Base-by-base conservation (phyloP, 495 filamentous ascomycete genomes). In the Aspergillus funiculosus region DNA sequence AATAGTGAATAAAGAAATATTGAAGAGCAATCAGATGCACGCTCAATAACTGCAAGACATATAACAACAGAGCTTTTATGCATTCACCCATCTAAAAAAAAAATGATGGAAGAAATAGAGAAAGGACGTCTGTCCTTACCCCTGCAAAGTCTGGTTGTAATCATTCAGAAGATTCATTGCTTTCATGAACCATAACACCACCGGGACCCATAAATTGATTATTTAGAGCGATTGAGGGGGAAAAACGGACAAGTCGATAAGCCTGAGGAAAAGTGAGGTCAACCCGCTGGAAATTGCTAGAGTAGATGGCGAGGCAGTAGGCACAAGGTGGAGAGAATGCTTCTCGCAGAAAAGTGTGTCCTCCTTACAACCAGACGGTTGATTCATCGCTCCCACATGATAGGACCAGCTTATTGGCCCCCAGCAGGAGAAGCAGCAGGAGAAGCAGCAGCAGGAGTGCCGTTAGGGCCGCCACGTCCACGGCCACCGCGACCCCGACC, bases 181-280 rank as follows among this genome's bases (percentile, higher is more conserved):
- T 61, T 64, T 72, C 68, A 61, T 72, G 54, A 68, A 62, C 66
- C 64, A 59, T 69, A 57, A 65, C 60, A 61, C 61, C 61, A 58
- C 58, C 52, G 34, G 54, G 53, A 63, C 44, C 56, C 48, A 53
- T 56, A 22, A 52, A 46, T 31, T 50, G 27, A 52, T 39, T 46
- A 50, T 46, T 46, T n/a, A n/a, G n/a, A n/a, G n/a, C n/a, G n/a
- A n/a, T n/a, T 53, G 36, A 52, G 50, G 26, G 39, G 34, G 20
- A 27, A 46, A 41, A 41, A 27, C 36, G 28, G 22, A 51, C 21
- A 47, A 20, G 13, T 43, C 32, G 26, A 28, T 25, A 39, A 31
- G 39, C 21, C 29, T 17, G 20, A 39, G 29, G 18, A 11, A 21
- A 36, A 21, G 25, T 15, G 9, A 31, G 26, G 15, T 18, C 17